Percentiles rank a stretch among this genome's conserved stretches.
These are phyloP conservation scores for Escovopsis sp. DNA, from an alignment of 2,329 filamentous ascomycete genomes.

Conservation along the genomic window DNA sequence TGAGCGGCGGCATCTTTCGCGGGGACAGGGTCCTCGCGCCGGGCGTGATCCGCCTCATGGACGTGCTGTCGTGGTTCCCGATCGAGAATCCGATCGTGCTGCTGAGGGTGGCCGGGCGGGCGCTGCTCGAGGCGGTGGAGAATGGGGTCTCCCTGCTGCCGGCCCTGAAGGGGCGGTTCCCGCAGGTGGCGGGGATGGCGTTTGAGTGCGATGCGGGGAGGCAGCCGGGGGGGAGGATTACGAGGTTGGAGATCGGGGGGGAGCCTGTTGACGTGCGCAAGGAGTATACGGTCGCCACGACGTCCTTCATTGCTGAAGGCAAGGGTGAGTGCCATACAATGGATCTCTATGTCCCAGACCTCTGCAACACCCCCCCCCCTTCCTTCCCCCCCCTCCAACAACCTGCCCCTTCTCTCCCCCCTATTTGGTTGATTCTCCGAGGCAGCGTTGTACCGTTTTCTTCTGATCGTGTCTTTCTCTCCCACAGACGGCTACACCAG, in stretches of 20 bases:
- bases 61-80: constrained; percentile 79
- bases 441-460: too few species aligned
- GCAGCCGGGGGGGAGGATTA: constrained; percentile 46
- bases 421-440: too few species aligned
- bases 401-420: neutral
- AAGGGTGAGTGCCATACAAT: constrained; percentile 35
- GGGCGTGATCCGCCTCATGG: constrained; percentile 60
- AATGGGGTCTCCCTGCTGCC: constrained; percentile 71
- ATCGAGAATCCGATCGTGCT: constrained; percentile 85
- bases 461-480: too few species aligned
- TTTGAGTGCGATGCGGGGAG: constrained; percentile 56
- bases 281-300: constrained; percentile 59
- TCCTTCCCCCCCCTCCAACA: too few species aligned
- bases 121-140: constrained; percentile 65
- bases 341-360: too few species aligned
- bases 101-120: constrained; percentile 53
- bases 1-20: constrained; percentile 73
- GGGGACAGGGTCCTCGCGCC: constrained; percentile 82
- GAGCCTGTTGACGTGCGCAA: constrained; percentile 44
- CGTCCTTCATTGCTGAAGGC: constrained; percentile 79
- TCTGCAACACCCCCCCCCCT: too few species aligned
- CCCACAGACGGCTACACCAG: constrained; percentile 66
- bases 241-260: constrained; percentile 44
- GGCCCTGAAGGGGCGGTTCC: constrained; percentile 68
- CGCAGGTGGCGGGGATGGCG: constrained; percentile 71